Conservation (phyloP, 345 rosid species). For the Populus simonii region DNA sequence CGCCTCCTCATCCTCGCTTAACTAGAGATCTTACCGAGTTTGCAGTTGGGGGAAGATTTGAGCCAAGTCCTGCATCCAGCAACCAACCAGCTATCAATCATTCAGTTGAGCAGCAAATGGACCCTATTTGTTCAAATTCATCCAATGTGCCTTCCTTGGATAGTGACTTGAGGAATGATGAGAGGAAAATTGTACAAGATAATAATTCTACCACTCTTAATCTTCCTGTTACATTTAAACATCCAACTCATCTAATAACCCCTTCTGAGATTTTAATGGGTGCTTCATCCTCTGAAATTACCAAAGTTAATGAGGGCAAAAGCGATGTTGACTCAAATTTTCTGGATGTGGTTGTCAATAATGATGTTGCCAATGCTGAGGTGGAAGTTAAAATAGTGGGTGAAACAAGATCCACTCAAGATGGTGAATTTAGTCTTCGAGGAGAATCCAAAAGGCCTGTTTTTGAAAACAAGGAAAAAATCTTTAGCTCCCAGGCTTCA, state of each 20-base stretch:
- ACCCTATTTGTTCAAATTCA: constrained; percentile 30
- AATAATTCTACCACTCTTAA: constrained; percentile 42
- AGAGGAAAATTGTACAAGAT: constrained; percentile 41
- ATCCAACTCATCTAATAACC: constrained; percentile 80
- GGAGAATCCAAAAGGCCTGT: constrained; percentile 37
- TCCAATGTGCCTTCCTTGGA: constrained; percentile 38
- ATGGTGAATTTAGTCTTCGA: constrained; percentile 41
- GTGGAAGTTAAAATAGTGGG: constrained; percentile 65
- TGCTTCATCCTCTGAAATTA: constrained; percentile 52
- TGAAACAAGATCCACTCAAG: constrained; percentile 45
- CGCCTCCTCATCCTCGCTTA: constrained; percentile 53
- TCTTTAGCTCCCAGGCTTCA: constrained; percentile 63
- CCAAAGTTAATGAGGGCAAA: constrained; percentile 39
- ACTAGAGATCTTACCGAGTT: constrained; percentile 49
- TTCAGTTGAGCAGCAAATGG: constrained; percentile 59
- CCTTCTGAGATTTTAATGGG: constrained; percentile 76
- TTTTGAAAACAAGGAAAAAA: constrained; percentile 46
- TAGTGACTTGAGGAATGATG: constrained; percentile 46
- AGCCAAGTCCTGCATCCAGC: constrained; percentile 33
- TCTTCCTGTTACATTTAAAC: constrained; percentile 52
- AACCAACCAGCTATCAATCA: constrained; percentile 46
- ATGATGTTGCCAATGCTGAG: constrained; percentile 40
- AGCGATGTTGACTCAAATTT: constrained; percentile 42
- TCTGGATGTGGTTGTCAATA: constrained; percentile 47
- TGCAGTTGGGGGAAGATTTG: constrained; percentile 38